Base-by-base conservation (phyloP, 1,284 basidiomycete genomes). In the Fistulinella cinereoalba region DNA sequence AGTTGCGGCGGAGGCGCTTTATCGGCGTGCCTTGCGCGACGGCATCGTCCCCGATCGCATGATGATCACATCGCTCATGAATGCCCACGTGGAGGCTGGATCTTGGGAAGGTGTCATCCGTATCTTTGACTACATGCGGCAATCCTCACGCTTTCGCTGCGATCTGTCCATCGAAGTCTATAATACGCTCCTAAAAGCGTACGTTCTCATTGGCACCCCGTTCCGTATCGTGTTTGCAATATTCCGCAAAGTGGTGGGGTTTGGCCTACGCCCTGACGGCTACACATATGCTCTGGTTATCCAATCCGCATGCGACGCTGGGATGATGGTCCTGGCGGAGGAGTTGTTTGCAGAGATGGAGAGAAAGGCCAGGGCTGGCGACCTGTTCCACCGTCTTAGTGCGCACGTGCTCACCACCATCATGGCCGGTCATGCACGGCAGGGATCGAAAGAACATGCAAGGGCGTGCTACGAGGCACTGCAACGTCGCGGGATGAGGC, bases 131-230 rank as follows among this genome's bases (percentile, higher is more conserved):
- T 91, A 82, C 64, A 66, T 94, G 41, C 69, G 73, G 18, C 59
- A 65, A 1, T 62, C 75, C 13, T 61, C 63, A 3, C 57, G 56
- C 34, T 62, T 67, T 32, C 65, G 69, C 23, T 54, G 73, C 34
- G 66, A 69, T 28, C 62, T 80, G 22, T 69, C 74, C 25, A 74
- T 85, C 56, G 76, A 80, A 46, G 72, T 86, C 27, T 83, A 82
- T 64, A 92, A 93, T 62, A 84, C 83, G 16, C 75, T 97, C 21
- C 71, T 97, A 56, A 92, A 92, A 69, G 90, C 92, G 1, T 88
- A 92, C 58, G 81, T 97, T 40, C 71, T 87, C 36, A 80, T 91
- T 43, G 88, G 86, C 11, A 79, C 89, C 3, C 91, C 95, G 0
- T 86, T 88, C 57, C 68, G 71, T 29, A 66, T 82, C 25, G 83